Evolutionary conservation across 2,329 filamentous ascomycete genomes (phyloP).

Genomic region (Lizonia empirigonia): DNA sequence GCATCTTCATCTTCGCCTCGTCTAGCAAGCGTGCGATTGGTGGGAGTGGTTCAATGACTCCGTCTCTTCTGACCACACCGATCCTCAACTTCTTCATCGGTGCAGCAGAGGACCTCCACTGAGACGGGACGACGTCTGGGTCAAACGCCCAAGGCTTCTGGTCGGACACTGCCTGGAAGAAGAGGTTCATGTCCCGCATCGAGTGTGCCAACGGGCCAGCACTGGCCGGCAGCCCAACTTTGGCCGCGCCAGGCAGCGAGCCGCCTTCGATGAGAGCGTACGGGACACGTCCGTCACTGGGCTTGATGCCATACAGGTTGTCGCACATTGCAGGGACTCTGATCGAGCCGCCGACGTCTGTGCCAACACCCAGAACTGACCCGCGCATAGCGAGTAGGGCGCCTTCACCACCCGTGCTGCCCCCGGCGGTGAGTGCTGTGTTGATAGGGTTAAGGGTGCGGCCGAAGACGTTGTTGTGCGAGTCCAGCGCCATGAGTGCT

Average conservation of each 20-base stretch:
- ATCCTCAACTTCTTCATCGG: constrained; percentile 47
- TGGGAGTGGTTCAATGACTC: constrained; percentile 58
- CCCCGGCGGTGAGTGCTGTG: constrained; percentile 56
- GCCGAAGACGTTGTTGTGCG: constrained; percentile 58
- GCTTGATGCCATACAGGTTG: constrained; percentile 57
- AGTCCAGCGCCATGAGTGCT: constrained; percentile 59
- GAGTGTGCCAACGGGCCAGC: constrained; percentile 56
- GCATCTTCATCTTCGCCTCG: constrained; percentile 48
- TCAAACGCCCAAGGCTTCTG: constrained; percentile 59
- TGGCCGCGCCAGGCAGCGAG: constrained; percentile 53
- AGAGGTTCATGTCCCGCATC: constrained; percentile 58
- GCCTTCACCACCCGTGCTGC: constrained; percentile 60
- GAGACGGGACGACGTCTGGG: constrained; percentile 49
- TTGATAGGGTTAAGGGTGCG: constrained; percentile 57
- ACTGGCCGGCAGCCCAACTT: constrained; percentile 51
- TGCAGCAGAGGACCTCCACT: constrained; percentile 41
- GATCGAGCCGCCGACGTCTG: constrained; percentile 61
- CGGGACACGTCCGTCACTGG: constrained; percentile 55
- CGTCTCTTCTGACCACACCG: constrained; percentile 58
- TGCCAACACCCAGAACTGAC: constrained; percentile 58
- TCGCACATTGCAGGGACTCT: constrained; percentile 59
- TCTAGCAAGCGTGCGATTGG: constrained; percentile 55
- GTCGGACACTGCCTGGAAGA: constrained; percentile 60
- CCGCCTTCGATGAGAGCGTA: constrained; percentile 60
- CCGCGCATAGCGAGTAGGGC: constrained; percentile 58